Conservation (phyloP, 768 basidiomycete genomes). For the Russula vinacea region DNA sequence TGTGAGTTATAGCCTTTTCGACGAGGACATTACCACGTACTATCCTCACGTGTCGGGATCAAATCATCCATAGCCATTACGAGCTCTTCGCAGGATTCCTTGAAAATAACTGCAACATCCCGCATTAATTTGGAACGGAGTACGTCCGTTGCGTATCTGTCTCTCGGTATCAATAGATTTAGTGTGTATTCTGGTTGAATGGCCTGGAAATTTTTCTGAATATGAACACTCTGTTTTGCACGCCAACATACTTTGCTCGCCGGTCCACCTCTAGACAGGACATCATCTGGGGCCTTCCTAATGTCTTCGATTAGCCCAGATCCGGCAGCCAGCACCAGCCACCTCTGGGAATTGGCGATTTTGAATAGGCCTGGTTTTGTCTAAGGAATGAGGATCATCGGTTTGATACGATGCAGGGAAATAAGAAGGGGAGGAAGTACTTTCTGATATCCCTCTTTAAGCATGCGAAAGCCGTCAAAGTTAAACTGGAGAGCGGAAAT, state of each 20-base stretch:
- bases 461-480: neutral
- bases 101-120: neutral
- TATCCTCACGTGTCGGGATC: neutral
- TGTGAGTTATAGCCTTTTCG: neutral
- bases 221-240: neutral
- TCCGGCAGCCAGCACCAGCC: neutral
- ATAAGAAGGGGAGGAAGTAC: neutral
- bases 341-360: neutral
- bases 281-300: neutral
- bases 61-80: neutral
- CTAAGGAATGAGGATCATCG: neutral
- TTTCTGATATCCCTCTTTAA: constrained; percentile 10
- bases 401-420: neutral
- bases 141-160: neutral
- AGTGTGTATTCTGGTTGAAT: constrained; percentile 1
- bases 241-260: neutral
- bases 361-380: neutral
- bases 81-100: neutral
- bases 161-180: neutral
- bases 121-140: constrained; percentile 5
- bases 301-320: neutral
- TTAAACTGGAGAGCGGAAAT: constrained; percentile 2
- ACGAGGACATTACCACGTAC: neutral
- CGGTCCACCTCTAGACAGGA: neutral
- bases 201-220: neutral